Percentiles rank a stretch among this genome's conserved stretches.
These are phyloP conservation scores for Dendrobium chrysotoxum DNA, from an alignment of 106 monocot genomes.

Conservation along the genomic window DNA sequence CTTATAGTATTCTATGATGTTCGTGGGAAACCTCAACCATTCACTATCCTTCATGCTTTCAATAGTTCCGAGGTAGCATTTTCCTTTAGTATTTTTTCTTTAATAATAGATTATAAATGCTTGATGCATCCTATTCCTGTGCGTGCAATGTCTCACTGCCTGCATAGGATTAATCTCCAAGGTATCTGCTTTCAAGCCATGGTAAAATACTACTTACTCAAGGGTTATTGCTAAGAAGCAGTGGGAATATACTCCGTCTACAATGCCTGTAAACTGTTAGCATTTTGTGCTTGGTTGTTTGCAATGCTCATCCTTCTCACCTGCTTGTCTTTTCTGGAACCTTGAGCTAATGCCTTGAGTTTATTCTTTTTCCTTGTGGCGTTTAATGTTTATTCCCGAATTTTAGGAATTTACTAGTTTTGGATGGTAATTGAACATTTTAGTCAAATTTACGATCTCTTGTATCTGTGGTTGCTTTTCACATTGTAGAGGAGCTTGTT, in stretches of 20 bases:
- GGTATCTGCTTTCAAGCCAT: too few relatives aligned
- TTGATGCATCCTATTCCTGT: background rate
- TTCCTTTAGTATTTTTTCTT: background rate
- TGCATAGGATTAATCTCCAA: background rate
- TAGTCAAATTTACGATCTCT: too few relatives aligned
- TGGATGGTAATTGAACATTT: too few relatives aligned
- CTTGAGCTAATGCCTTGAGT: too few relatives aligned
- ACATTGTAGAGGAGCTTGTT: background rate
- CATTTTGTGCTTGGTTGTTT: background rate
- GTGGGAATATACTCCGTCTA: background rate
- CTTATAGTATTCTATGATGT: constrained; percentile 88
- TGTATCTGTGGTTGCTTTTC: background rate
- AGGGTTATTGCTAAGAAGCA: background rate
- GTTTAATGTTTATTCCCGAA: too few relatives aligned
- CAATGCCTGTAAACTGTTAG: background rate
- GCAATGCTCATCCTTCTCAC: background rate
- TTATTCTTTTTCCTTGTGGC: too few relatives aligned
- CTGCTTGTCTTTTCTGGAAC: too few relatives aligned
- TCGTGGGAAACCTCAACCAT: constrained; percentile 82
- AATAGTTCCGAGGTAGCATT: constrained; percentile 70
- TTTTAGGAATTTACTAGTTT: too few relatives aligned
- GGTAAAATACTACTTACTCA: background rate
- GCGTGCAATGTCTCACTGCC: background rate
- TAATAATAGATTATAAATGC: constrained; percentile 2
- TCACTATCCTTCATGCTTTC: constrained; percentile 81